Conservation (phyloP, 768 basidiomycete species). For the Mycena sanguinolenta region DNA sequence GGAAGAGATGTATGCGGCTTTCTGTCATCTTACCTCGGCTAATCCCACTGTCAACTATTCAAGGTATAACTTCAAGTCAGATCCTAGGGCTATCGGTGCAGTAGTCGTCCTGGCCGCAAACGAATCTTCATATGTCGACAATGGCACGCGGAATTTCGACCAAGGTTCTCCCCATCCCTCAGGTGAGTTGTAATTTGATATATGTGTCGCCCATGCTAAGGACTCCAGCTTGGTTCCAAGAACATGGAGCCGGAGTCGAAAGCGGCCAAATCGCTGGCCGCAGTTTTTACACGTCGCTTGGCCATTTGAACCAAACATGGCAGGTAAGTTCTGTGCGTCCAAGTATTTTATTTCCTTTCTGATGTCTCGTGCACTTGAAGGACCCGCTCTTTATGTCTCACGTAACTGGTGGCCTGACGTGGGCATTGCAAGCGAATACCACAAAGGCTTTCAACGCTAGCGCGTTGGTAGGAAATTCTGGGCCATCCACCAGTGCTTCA, state of each 20-base stretch:
- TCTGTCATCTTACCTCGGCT: not conserved
- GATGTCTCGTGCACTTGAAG: slow-evolving; percentile 50
- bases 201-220: not conserved
- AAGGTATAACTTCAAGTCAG: slow-evolving; percentile 81
- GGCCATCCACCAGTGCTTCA: not conserved
- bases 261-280: slow-evolving; percentile 67
- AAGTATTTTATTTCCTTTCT: not conserved
- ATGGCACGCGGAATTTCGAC: slow-evolving; percentile 63
- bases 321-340: slow-evolving; percentile 52
- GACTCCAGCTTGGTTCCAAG: slow-evolving; percentile 84
- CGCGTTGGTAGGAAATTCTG: slow-evolving; percentile 69
- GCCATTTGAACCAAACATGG: slow-evolving; percentile 87
- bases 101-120: slow-evolving; percentile 74
- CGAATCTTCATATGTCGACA: slow-evolving; percentile 71
- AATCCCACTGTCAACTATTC: not conserved
- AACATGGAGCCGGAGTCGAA: slow-evolving; percentile 76
- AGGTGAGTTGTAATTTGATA: slow-evolving; percentile 55
- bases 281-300: slow-evolving; percentile 88
- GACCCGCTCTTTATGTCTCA: slow-evolving; percentile 79
- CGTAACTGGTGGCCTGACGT: slow-evolving; percentile 80
- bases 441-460: slow-evolving; percentile 74
- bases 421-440: slow-evolving; percentile 79
- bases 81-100: slow-evolving; percentile 76
- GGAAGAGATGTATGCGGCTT: slow-evolving; percentile 69
- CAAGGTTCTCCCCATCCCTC: slow-evolving; percentile 85